A percentile compares a stretch with the other conserved stretches of the same genome.
Conservation (phyloP, 164 flowering plant species). For the Tinospora cordifolia region DNA sequence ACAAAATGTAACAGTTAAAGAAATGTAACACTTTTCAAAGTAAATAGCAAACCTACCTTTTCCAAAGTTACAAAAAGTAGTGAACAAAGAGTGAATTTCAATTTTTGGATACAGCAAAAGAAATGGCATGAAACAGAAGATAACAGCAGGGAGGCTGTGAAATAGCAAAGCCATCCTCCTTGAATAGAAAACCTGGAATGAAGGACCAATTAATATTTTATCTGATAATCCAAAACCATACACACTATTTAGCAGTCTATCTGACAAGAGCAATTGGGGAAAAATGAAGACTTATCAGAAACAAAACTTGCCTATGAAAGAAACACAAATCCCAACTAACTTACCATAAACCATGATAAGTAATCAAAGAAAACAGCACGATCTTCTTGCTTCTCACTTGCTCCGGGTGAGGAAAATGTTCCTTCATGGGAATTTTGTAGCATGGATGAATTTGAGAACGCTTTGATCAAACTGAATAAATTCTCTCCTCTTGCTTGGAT, state of each 20-base stretch:
- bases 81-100: conserved; percentile 33
- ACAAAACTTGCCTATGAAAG: conserved; percentile 1
- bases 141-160: conserved; percentile 59
- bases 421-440: conserved; percentile 45
- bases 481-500: conserved; percentile 98
- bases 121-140: conserved; percentile 59
- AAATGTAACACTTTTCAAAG: neutral
- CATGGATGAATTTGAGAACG: conserved; percentile 63
- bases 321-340: conserved; percentile 3
- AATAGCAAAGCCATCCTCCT: conserved; percentile 50
- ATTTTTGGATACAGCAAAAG: conserved; percentile 26
- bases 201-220: neutral
- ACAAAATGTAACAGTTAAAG: neutral
- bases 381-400: conserved; percentile 30
- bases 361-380: conserved; percentile 86
- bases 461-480: conserved; percentile 59
- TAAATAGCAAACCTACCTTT: conserved; percentile 44
- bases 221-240: conserved; percentile 1
- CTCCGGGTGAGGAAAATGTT: conserved; percentile 19
- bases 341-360: conserved; percentile 70
- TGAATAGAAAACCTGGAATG: conserved; percentile 63
- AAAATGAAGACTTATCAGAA: neutral
- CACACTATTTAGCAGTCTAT: neutral
- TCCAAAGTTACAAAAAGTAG: conserved; percentile 39
- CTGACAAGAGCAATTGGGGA: conserved; percentile 2